Evolutionary conservation across 2,329 filamentous ascomycete species (phyloP).

Genomic region (Aulographum hederae): DNA sequence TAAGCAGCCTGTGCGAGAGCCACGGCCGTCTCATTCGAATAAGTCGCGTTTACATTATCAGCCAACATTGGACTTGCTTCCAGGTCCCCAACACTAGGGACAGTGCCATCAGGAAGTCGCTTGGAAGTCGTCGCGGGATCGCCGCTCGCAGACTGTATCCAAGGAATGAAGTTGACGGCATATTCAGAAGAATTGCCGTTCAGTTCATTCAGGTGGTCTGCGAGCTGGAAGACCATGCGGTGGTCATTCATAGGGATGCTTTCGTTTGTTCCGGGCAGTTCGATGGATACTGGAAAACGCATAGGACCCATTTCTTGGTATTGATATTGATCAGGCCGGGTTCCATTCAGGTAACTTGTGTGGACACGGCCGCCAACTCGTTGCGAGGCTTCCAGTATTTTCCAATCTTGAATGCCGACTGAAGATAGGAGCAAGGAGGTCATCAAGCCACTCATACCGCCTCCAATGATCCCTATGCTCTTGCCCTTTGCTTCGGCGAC

Average conservation of each 20-base stretch:
- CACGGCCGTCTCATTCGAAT: slow-evolving; percentile 17
- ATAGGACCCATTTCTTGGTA: slow-evolving; percentile 53
- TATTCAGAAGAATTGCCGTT: slow-evolving; percentile 32
- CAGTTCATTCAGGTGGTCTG: slow-evolving; percentile 37
- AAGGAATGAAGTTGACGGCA: slow-evolving; percentile 42
- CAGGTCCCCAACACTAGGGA: slow-evolving; percentile 33
- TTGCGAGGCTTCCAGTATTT: slow-evolving; percentile 41
- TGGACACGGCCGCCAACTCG: slow-evolving; percentile 46
- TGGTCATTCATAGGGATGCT: slow-evolving; percentile 43
- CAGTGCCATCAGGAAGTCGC: slow-evolving; percentile 32
- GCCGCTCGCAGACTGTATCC: slow-evolving; percentile 39
- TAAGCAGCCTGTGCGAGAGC: slow-evolving; percentile 21
- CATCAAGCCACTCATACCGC: slow-evolving; percentile 47
- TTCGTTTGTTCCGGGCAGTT: slow-evolving; percentile 32
- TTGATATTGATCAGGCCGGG: slow-evolving; percentile 40
- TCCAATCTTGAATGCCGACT: slow-evolving; percentile 40
- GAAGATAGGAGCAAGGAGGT: slow-evolving; percentile 32
- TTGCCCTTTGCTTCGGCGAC: slow-evolving; percentile 37
- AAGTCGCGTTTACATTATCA: slow-evolving; percentile 9
- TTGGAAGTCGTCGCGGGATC: slow-evolving; percentile 29
- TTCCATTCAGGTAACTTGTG: slow-evolving; percentile 42
- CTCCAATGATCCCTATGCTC: slow-evolving; percentile 44
- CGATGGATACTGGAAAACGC: slow-evolving; percentile 38
- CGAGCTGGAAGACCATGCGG: slow-evolving; percentile 46
- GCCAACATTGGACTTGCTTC: slow-evolving; percentile 24